Evolutionary conservation across 2,329 filamentous ascomycete genomes (phyloP), one percentile per base, ranked within the genome.

Genomic region (Colletotrichum sidae): DNA sequence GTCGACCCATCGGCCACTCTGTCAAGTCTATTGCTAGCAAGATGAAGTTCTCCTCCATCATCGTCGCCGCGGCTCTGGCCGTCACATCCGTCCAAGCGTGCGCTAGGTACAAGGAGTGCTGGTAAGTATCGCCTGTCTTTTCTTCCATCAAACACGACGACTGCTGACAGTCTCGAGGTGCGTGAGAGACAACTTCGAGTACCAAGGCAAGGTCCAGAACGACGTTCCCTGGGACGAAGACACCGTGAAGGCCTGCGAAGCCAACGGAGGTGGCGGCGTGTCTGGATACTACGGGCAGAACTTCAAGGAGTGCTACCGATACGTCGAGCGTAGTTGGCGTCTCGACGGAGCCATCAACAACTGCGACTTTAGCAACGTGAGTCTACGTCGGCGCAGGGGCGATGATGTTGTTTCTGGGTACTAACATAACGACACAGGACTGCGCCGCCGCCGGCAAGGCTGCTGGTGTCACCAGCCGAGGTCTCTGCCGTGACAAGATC

Each of bases 291-390:
- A 53, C 50, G 50, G 37, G 8, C 50, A 53, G 50, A 52, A 52
- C 35, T 52, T 52, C 50, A 41, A 53, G n/a, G 50, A 53, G 37
- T 53, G 50, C 50, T 53, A 53, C 10, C 37, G 50, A 53, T 53
- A 53, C n/a, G 37, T 41, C 35, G 33, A 53, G 35, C 37, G 50
- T 2, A 41, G 15, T 10, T 10, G 8, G 1, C 37, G 50, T 33
- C 50, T 41, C 6, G 37, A 53, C 11, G 50, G 50, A 2, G 50
- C 37, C 34, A 53, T 53, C 6, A 39, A 53, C 37, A 41, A 41
- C 37, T 53, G 50, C 37, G 50, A 53, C 9, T 53, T 37, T 9
- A 41, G 13, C 50, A 25, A 53, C 5, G 50, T 52, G 5, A 39
- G 50, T 41, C 4, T 25, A 4, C 25, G 25, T 25, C 25, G 25